A percentile compares a stretch with the other conserved stretches of the same genome.
Evolutionary conservation across 805 yeast genomes (phyloP).

Genomic region (Saccharomycopsis sp.): DNA sequence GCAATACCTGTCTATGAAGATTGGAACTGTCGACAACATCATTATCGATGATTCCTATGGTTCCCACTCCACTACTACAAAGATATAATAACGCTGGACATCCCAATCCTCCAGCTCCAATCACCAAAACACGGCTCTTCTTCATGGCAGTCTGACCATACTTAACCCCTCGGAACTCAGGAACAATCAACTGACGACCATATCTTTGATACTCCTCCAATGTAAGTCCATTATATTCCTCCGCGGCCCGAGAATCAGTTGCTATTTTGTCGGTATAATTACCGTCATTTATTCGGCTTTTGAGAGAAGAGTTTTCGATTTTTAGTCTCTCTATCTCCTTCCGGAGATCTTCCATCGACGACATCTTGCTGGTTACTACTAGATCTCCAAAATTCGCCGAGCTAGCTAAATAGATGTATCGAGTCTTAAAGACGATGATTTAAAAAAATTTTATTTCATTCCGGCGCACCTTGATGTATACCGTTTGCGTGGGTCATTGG

Average conservation of each 20-base stretch:
- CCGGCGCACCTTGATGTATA: too few relatives aligned
- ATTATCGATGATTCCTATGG: slow-evolving; percentile 78
- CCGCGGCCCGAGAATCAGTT: not conserved
- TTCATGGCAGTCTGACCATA: slow-evolving; percentile 54
- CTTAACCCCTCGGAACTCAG: slow-evolving; percentile 51
- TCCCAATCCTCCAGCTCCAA: slow-evolving; percentile 97
- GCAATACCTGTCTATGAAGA: slow-evolving; percentile 84
- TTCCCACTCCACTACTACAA: slow-evolving; percentile 83
- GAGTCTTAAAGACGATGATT: too few relatives aligned
- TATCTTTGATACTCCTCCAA: slow-evolving; percentile 73
- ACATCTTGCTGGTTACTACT: not conserved
- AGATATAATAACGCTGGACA: slow-evolving; percentile 84
- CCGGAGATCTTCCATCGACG: slow-evolving; percentile 7
- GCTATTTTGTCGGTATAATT: slow-evolving; percentile 2
- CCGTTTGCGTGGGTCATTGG: not conserved
- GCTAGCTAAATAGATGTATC: too few relatives aligned
- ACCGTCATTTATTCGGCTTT: not conserved
- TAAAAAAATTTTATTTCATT: too few relatives aligned
- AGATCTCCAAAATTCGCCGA: too few relatives aligned
- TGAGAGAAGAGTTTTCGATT: not conserved
- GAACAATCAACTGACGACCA: slow-evolving; percentile 94
- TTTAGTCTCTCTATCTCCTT: slow-evolving; percentile 12
- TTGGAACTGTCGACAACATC: slow-evolving; percentile 83
- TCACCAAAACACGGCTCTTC: slow-evolving; percentile 55
- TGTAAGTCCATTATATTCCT: slow-evolving; percentile 25